phyloP scores from a whole-genome alignment of 1,284 basidiomycete species.

The Apiotrichum sp. region DNA sequence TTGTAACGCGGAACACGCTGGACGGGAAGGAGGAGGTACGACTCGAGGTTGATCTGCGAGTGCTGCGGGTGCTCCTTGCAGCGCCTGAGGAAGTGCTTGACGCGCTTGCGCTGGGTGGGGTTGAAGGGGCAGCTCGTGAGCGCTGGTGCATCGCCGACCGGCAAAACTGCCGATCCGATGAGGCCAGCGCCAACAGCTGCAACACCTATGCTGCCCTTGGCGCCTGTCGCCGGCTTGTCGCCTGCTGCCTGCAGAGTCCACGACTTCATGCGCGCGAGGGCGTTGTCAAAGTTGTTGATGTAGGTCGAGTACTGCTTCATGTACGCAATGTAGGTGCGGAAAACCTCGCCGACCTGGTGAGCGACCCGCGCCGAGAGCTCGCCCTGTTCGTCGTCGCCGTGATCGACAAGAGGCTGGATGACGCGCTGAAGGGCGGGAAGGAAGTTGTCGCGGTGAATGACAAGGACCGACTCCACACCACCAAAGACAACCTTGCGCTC shows the following conservation, averaged over 20 bases:
- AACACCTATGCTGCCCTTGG: conserved; percentile 14
- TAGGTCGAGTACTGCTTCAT: conserved; percentile 97
- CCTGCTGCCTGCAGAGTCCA: conserved; percentile 53
- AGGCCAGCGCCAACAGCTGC: conserved; percentile 16
- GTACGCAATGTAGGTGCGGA: conserved; percentile 85
- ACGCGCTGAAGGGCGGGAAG: conserved; percentile 79
- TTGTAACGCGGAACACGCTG: conserved; percentile 95
- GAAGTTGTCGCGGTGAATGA: conserved; percentile 88
- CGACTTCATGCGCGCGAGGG: conserved; percentile 72
- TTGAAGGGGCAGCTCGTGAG: conserved; percentile 48
- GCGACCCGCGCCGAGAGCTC: conserved; percentile 68
- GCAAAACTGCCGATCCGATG: conserved; percentile 56
- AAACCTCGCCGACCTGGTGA: conserved; percentile 78
- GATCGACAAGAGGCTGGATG: conserved; percentile 59
- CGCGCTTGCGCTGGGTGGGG: conserved; percentile 73
- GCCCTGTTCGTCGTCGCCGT: conserved; percentile 62
- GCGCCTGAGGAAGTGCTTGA: conserved; percentile 72
- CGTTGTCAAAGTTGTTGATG: conserved; percentile 93
- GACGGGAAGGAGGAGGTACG: conserved; percentile 87
- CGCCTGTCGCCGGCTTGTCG: background rate
- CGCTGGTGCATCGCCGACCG: conserved; percentile 42
- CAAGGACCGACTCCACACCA: conserved; percentile 81
- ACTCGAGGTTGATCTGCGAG: conserved; percentile 93
- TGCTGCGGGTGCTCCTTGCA: conserved; percentile 63
- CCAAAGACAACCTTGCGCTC: conserved; percentile 92